Evolutionary conservation across 1,284 basidiomycete genomes (phyloP), one percentile per base, ranked within the genome.

Genomic region (Cystobasidium slooffiae): DNA sequence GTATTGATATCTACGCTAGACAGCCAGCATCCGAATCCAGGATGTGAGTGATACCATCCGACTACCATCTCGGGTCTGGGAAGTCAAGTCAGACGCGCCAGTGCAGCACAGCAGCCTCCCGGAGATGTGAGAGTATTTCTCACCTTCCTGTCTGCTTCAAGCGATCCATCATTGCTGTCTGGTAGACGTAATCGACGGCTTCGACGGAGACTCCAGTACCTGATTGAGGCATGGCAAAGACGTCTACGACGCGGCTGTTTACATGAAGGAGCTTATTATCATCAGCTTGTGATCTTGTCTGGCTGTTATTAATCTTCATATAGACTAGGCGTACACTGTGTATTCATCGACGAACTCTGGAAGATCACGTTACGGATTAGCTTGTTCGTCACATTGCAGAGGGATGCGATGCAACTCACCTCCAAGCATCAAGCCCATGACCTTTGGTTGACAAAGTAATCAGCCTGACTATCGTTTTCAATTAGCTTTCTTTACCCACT

Each of bases 31-130:
- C 97, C 97, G 83, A 99, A 99, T 41, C 97, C 97, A 68, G 97
- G 97, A 85, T 99, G 97, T 62, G 97, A 99, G 84, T 99, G 97
- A 83, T 99, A 99, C 97, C 97, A 99, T 8, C 97, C 97, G 0
- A 99, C 97, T 10, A 99, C 97, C 89, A 92, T 94, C 85, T 99
- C 97, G 62, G 96, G 93, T 79, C 95, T 95, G 5, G 31, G 5
- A 5, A 31, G 80, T 39, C 70, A 16, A 56, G 24, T 7, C 5
- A 6, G 14, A 59, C 1, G 37, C 37, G 47, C 18, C 18, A 3
- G 31, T 22, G 14, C 9, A 10, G 16, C 31, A 66, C 52, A 31
- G 47, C 46, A 55, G 61, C 3, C 24, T n/a, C 16, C 14, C 8
- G 43, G n/a, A 51, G 24, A 63, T 47, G 58, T 76, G 72, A 55